Percentiles rank a stretch among this genome's conserved stretches.
These are phyloP conservation scores for Ziziphus jujuba DNA, from an alignment of 306 rosid genomes.

Conservation along the genomic window DNA sequence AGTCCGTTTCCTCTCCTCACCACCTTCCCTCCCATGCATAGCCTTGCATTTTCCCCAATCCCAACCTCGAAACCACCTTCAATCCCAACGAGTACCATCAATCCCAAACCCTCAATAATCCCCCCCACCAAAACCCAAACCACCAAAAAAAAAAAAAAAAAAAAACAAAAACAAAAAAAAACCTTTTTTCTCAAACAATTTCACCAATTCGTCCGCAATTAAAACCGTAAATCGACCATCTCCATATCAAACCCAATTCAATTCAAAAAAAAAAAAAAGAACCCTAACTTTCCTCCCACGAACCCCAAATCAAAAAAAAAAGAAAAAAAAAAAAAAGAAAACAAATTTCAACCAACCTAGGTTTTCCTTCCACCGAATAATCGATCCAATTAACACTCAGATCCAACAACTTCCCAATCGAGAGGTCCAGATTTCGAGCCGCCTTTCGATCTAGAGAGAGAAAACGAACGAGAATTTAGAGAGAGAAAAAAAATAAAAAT, in stretches of 20 bases:
- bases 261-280: not conserved
- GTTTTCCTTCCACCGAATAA: not conserved
- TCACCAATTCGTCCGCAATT: not conserved
- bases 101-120: conserved; percentile 27
- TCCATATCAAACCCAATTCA: not conserved
- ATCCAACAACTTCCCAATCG: conserved; percentile 26
- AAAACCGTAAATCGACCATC: conserved; percentile 49
- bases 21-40: conserved; percentile 66
- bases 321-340: too few species aligned
- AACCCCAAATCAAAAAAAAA: not conserved
- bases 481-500: conserved; percentile 25
- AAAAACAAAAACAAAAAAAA: too few species aligned
- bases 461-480: conserved; percentile 26
- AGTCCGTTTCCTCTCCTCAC: conserved; percentile 54
- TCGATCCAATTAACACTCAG: conserved; percentile 26
- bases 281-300: conserved; percentile 16
- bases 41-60: conserved; percentile 73
- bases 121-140: not conserved
- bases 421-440: conserved; percentile 30
- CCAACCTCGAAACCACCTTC: conserved; percentile 46
- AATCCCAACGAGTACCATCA: conserved; percentile 44
- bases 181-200: not conserved
- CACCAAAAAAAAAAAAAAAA: too few species aligned
- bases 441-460: conserved; percentile 37
- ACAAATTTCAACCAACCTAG: too few species aligned